Evolutionary conservation across 2,329 filamentous ascomycete species (phyloP).

Genomic region (Diaporthe sp.): DNA sequence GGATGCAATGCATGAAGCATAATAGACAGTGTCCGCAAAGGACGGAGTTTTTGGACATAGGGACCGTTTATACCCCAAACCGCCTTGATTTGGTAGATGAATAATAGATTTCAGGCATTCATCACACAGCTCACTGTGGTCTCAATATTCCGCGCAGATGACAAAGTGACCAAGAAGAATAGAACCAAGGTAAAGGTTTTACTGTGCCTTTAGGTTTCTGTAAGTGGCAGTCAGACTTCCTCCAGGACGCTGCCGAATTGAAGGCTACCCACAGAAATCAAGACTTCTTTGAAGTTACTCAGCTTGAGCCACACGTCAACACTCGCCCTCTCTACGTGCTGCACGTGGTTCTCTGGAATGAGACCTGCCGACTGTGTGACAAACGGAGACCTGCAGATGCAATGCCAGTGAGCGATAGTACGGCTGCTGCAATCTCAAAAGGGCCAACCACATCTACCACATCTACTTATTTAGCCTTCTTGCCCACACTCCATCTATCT

Average conservation of each 20-base stretch:
- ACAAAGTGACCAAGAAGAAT: neutral
- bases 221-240: neutral
- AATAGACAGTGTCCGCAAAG: constrained; percentile 24
- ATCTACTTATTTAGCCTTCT: neutral
- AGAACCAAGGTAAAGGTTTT: neutral
- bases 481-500: neutral
- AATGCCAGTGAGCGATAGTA: neutral
- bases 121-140: neutral
- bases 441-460: neutral
- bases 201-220: neutral
- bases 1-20: constrained; percentile 32
- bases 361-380: neutral
- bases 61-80: constrained; percentile 39
- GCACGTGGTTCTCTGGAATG: too few relatives aligned
- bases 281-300: too few relatives aligned
- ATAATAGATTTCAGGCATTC: constrained; percentile 20
- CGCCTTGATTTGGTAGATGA: constrained; percentile 26
- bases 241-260: neutral
- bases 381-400: neutral
- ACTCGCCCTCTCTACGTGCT: too few relatives aligned
- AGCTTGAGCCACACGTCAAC: too few relatives aligned
- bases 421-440: neutral
- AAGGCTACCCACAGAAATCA: neutral
- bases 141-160: neutral
- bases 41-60: constrained; percentile 36